Conservation (phyloP, 148 eudicot species). For the Rhododendron ovatum region DNA sequence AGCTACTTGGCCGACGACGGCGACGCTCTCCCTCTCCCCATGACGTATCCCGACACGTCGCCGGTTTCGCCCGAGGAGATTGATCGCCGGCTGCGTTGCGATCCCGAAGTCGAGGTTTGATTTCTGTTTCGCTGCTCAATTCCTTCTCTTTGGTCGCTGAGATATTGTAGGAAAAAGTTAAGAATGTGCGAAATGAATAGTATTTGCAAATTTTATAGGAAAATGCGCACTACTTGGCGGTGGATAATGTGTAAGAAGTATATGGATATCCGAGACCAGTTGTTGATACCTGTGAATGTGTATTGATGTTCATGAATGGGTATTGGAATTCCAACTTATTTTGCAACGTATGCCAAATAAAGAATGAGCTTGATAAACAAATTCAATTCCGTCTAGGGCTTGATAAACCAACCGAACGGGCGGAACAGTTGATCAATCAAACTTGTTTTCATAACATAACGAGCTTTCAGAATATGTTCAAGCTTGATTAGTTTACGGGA, state of each 20-base stretch:
- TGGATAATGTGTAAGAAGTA: background rate
- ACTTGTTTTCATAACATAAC: background rate
- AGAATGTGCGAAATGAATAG: background rate
- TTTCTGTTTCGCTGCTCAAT: background rate
- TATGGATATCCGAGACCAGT: background rate
- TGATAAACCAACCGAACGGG: background rate
- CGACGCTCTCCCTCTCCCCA: slow-evolving; percentile 80
- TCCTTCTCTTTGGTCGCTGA: background rate
- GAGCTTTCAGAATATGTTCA: background rate
- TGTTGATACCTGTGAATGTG: background rate
- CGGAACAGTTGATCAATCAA: background rate
- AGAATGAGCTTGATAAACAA: background rate
- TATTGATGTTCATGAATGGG: too few relatives aligned
- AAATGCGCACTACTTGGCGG: background rate
- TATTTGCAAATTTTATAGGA: background rate
- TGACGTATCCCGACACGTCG: slow-evolving; percentile 64
- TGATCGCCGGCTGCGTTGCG: slow-evolving; percentile 65
- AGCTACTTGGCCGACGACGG: slow-evolving; percentile 69
- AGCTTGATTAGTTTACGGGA: background rate
- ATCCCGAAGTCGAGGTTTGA: slow-evolving; percentile 54
- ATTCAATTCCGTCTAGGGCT: background rate
- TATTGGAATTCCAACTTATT: background rate
- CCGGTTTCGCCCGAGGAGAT: slow-evolving; percentile 63
- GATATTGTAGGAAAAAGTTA: background rate
- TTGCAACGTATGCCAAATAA: too few relatives aligned